Conservation (phyloP, 2,329 filamentous ascomycete species). For the Venturia asperata region DNA sequence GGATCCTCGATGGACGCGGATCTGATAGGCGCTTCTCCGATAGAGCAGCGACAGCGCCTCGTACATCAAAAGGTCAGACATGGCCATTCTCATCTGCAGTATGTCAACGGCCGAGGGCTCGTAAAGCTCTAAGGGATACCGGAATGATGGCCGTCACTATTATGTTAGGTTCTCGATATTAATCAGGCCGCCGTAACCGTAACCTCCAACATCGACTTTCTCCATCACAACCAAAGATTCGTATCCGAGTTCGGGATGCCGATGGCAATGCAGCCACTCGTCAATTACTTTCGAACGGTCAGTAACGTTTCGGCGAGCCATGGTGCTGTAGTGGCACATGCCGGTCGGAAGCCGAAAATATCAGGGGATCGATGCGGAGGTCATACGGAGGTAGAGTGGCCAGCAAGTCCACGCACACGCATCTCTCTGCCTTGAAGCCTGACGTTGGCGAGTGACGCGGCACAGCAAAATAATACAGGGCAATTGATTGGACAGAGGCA, state of each 20-base stretch:
- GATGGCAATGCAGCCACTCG: not conserved
- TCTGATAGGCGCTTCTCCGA: not conserved
- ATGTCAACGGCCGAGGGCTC: not conserved
- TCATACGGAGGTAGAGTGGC: not conserved
- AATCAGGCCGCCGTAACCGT: not conserved
- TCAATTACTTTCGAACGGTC: not conserved
- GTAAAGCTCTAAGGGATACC: not conserved
- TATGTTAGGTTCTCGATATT: not conserved
- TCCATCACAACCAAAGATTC: not conserved
- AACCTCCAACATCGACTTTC: not conserved
- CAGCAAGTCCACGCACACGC: not conserved
- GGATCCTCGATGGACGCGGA: not conserved
- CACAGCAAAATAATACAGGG: not conserved
- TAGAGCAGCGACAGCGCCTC: not conserved
- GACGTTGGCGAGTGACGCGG: not conserved
- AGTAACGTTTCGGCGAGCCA: not conserved
- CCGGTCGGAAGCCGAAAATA: not conserved
- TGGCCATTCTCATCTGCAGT: not conserved
- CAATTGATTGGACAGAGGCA: not conserved
- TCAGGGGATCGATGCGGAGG: not conserved
- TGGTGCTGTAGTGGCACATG: not conserved
- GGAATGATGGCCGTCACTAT: not conserved
- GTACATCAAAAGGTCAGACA: not conserved
- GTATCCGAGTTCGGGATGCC: slow-evolving; percentile 1
- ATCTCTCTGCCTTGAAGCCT: not conserved